A percentile compares a stretch with the other conserved stretches of the same genome.
phyloP scores from a whole-genome alignment of 495 filamentous ascomycete species.

The Staphylotrichum tortipilum region DNA sequence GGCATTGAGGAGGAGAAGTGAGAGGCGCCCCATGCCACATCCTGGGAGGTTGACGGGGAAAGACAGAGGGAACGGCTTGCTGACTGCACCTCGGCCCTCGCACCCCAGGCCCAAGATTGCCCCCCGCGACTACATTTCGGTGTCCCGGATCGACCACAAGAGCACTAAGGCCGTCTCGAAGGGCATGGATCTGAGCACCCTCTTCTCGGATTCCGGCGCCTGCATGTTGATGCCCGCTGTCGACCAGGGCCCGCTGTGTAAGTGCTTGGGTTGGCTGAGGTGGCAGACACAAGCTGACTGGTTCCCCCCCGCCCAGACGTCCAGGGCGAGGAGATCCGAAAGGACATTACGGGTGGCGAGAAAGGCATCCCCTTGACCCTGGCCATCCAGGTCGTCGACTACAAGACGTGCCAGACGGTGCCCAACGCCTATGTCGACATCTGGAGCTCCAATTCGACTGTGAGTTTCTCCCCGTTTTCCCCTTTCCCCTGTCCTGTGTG shows the following conservation, averaged over 20 bases:
- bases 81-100: neutral
- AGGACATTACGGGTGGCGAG: conserved; percentile 47
- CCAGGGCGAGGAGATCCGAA: conserved; percentile 39
- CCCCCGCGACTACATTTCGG: conserved; percentile 24
- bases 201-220: conserved; percentile 47
- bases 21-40: neutral
- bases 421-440: conserved; percentile 52
- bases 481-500: too few relatives aligned
- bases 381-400: conserved; percentile 54
- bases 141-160: conserved; percentile 39
- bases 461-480: conserved; percentile 8
- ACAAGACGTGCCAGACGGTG: conserved; percentile 50
- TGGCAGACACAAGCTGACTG: too few relatives aligned
- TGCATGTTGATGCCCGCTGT: conserved; percentile 49
- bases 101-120: conserved; percentile 12
- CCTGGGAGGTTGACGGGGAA: neutral
- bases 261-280: too few relatives aligned
- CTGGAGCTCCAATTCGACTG: conserved; percentile 45
- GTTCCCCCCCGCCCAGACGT: conserved; percentile 27
- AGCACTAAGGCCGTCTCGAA: conserved; percentile 46
- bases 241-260: conserved; percentile 50
- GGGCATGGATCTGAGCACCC: conserved; percentile 36
- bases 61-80: neutral
- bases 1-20: conserved; percentile 17
- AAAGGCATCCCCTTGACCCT: conserved; percentile 49